phyloP scores from a whole-genome alignment of 2,329 filamentous ascomycete species.

The Fusarium nurragi region DNA sequence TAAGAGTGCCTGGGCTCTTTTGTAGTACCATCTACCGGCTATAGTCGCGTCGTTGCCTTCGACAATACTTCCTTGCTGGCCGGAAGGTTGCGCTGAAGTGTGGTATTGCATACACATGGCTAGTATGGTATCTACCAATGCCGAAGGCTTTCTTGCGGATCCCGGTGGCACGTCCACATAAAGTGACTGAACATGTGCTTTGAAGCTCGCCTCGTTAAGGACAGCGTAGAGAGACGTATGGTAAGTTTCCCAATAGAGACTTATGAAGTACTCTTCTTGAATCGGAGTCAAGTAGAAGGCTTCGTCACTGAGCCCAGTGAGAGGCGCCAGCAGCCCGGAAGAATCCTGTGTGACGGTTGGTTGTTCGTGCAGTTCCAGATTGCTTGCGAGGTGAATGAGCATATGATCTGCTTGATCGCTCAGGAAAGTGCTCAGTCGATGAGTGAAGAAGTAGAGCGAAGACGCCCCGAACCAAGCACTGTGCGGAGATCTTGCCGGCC shows the following conservation, averaged over 20 bases:
- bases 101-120: conserved; percentile 23
- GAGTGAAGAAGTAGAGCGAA: conserved; percentile 19
- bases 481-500: neutral
- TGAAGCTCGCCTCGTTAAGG: conserved; percentile 4
- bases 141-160: neutral
- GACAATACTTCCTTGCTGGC: neutral
- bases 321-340: neutral
- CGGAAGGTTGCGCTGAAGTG: neutral
- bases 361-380: neutral
- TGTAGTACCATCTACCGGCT: conserved; percentile 19
- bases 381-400: conserved; percentile 19
- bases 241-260: conserved; percentile 18
- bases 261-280: conserved; percentile 13
- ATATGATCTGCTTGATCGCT: conserved; percentile 22
- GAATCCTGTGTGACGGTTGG: neutral
- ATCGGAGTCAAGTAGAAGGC: conserved; percentile 1
- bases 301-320: neutral
- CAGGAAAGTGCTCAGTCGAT: conserved; percentile 8
- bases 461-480: conserved; percentile 21
- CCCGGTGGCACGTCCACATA: conserved; percentile 8
- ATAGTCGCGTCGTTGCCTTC: conserved; percentile 14
- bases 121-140: conserved; percentile 9
- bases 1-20: conserved; percentile 9
- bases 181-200: neutral
- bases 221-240: conserved; percentile 12